A percentile compares a stretch with the other conserved stretches of the same genome.
Evolutionary conservation across 805 yeast genomes (phyloP).

Genomic region (Tetrapisispora arboricola): DNA sequence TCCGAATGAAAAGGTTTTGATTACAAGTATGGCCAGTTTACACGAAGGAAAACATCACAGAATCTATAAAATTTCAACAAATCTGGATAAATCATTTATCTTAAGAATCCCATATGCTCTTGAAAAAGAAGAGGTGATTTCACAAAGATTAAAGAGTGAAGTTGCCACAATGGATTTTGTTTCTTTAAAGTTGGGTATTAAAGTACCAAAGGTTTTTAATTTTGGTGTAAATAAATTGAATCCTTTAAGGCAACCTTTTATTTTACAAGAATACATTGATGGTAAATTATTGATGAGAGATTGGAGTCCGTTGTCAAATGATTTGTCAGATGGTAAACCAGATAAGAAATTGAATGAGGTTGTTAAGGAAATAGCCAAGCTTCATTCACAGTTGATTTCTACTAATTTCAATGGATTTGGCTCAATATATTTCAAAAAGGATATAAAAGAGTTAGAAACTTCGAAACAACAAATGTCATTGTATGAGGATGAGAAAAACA

Average conservation of each 20-base stretch:
- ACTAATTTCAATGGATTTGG: slow-evolving; percentile 67
- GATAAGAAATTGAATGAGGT: slow-evolving; percentile 46
- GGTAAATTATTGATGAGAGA: slow-evolving; percentile 79
- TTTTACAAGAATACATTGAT: slow-evolving; percentile 66
- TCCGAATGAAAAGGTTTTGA: slow-evolving; percentile 34
- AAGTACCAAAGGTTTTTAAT: slow-evolving; percentile 63
- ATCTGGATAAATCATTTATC: slow-evolving; percentile 46
- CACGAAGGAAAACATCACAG: slow-evolving; percentile 95
- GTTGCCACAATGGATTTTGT: slow-evolving; percentile 90
- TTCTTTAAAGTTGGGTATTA: slow-evolving; percentile 48
- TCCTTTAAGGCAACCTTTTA: slow-evolving; percentile 61
- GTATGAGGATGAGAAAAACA: slow-evolving; percentile 55
- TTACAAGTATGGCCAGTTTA: slow-evolving; percentile 68
- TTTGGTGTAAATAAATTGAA: slow-evolving; percentile 56
- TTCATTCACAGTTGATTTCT: slow-evolving; percentile 45
- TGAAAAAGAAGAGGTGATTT: slow-evolving; percentile 54
- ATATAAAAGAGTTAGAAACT: background rate
- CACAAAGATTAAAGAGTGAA: slow-evolving; percentile 70
- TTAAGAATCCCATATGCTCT: slow-evolving; percentile 80
- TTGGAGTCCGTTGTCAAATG: slow-evolving; percentile 80
- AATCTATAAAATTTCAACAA: slow-evolving; percentile 62
- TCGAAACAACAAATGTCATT: background rate
- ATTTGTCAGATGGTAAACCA: slow-evolving; percentile 36
- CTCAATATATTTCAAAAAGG: slow-evolving; percentile 55
- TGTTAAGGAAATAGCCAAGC: slow-evolving; percentile 62